Conservation (phyloP, 2,329 filamentous ascomycete species). For the Aspergillus intermedius region DNA sequence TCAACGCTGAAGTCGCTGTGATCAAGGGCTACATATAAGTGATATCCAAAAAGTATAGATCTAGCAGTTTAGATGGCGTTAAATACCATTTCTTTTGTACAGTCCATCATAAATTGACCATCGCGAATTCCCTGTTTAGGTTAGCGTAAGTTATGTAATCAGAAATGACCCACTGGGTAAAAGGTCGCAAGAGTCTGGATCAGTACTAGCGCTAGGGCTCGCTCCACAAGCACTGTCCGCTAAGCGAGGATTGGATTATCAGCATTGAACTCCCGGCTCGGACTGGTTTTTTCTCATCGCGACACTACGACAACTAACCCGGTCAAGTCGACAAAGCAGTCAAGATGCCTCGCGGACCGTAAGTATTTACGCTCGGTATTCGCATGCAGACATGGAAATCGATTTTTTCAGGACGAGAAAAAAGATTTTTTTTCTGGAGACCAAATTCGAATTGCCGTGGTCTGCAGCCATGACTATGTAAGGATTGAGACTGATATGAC, state of each 20-base stretch:
- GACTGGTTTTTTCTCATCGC: constrained; percentile 17
- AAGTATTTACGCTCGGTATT: constrained; percentile 31
- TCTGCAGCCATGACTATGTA: neutral
- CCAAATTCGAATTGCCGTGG: neutral
- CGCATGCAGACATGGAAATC: neutral
- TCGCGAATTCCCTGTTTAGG: constrained; percentile 4
- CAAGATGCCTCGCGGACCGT: constrained; percentile 55
- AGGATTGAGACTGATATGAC: constrained; percentile 19
- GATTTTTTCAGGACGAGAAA: constrained; percentile 1
- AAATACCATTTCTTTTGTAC: constrained; percentile 8
- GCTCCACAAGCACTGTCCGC: constrained; percentile 21
- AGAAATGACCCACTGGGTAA: neutral
- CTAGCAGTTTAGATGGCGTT: constrained; percentile 10
- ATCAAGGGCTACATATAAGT: constrained; percentile 73
- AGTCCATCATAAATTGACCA: constrained; percentile 1
- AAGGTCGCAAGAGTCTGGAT: constrained; percentile 7
- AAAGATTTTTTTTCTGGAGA: neutral
- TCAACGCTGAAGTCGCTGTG: constrained; percentile 88
- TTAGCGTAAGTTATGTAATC: constrained; percentile 4
- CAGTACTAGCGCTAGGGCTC: constrained; percentile 26
- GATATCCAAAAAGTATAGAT: constrained; percentile 3
- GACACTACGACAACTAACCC: constrained; percentile 34
- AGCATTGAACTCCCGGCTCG: constrained; percentile 13
- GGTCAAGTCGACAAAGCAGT: constrained; percentile 36
- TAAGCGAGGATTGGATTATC: constrained; percentile 28